These are phyloP conservation scores for Discostella stelligeroides DNA, from an alignment of 108 stramenopile species.

Conservation along the genomic window DNA sequence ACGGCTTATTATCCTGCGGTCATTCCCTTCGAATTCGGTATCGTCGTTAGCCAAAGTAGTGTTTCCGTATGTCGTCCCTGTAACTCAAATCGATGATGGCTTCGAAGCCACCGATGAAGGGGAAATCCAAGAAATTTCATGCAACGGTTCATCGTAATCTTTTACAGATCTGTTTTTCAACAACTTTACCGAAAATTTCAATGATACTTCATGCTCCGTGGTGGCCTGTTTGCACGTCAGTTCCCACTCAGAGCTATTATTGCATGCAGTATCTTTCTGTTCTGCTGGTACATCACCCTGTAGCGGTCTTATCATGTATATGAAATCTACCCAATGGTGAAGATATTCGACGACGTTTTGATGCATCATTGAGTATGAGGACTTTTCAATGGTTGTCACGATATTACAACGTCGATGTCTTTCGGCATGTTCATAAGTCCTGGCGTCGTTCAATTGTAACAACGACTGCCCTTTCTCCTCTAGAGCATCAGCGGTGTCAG, in stretches of 20 bases:
- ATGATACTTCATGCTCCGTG: background rate
- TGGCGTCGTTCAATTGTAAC: background rate
- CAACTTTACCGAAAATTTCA: conserved; percentile 14
- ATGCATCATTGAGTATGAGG: conserved; percentile 12
- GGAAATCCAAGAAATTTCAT: conserved; percentile 30
- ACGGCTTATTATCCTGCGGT: no score
- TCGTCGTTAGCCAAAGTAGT: no score
- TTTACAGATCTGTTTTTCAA: background rate
- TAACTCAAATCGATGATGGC: no score
- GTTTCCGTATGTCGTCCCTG: no score
- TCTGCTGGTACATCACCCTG: background rate
- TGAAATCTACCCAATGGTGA: conserved; percentile 36
- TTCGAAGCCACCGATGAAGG: no score
- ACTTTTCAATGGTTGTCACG: conserved; percentile 24
- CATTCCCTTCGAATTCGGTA: no score
- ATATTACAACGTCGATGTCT: background rate
- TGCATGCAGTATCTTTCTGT: background rate
- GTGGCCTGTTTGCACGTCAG: conserved; percentile 2
- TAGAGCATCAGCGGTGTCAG: conserved; percentile 31
- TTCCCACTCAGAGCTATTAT: conserved; percentile 19
- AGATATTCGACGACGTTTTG: conserved; percentile 15
- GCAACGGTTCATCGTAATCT: conserved; percentile 4
- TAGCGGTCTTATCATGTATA: conserved; percentile 4
- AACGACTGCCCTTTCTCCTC: conserved; percentile 13
- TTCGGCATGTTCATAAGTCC: background rate